Conservation (phyloP, 768 basidiomycete genomes). For the Mycena rosella region DNA sequence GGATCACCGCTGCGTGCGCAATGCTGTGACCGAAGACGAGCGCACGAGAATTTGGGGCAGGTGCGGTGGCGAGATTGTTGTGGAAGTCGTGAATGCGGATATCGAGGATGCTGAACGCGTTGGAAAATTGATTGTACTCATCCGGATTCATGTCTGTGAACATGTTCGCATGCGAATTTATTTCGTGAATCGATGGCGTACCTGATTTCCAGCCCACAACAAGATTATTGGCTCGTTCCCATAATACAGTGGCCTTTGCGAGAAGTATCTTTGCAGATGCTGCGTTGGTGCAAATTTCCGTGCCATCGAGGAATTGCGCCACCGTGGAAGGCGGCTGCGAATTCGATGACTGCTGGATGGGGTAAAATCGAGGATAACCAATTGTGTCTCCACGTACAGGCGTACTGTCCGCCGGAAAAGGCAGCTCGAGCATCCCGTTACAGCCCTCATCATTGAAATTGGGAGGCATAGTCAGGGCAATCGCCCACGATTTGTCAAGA, state of each 20-base stretch:
- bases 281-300: not conserved
- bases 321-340: not conserved
- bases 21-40: constrained; percentile 22
- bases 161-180: not conserved
- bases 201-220: constrained; percentile 15
- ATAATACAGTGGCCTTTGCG: constrained; percentile 29
- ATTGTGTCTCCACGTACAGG: not conserved
- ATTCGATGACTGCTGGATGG: not conserved
- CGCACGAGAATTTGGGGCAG: not conserved
- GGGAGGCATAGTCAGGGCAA: constrained; percentile 14
- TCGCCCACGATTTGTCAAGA: constrained; percentile 34
- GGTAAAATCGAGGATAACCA: not conserved
- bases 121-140: not conserved
- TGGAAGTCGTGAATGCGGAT: not conserved
- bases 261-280: constrained; percentile 22
- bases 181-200: not conserved
- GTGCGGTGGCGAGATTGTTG: not conserved
- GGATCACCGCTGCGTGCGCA: no score
- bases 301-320: constrained; percentile 23
- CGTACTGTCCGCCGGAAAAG: constrained; percentile 25
- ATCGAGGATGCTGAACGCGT: constrained; percentile 9
- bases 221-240: constrained; percentile 33
- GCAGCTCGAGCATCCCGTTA: not conserved
- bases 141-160: constrained; percentile 4
- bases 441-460: not conserved